phyloP scores from a whole-genome alignment of 352 stramenopile species.

The Phytophthora cryptogea region DNA sequence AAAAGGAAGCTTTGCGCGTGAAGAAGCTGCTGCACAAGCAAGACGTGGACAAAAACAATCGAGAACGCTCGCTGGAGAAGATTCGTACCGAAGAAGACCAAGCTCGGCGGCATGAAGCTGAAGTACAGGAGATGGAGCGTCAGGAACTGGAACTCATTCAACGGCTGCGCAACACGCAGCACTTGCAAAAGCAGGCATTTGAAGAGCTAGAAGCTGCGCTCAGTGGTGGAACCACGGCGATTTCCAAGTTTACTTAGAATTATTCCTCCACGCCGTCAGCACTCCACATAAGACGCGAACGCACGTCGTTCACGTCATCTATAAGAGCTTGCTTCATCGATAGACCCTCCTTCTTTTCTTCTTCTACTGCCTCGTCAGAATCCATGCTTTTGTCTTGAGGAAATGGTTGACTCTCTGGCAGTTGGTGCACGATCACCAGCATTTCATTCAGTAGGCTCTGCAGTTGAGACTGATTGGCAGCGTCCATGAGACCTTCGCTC shows the following conservation, averaged over 20 bases:
- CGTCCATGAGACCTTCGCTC: conserved; percentile 20
- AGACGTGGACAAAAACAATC: conserved; percentile 76
- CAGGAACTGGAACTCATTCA: conserved; percentile 85
- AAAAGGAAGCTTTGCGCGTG: conserved; percentile 67
- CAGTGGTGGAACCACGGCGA: conserved; percentile 37
- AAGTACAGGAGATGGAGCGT: conserved; percentile 85
- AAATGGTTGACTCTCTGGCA: conserved; percentile 2
- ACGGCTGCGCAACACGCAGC: conserved; percentile 80
- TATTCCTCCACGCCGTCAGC: conserved; percentile 5
- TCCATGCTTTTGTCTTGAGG: conserved; percentile 1
- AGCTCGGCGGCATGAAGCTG: conserved; percentile 55
- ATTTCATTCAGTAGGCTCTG: conserved; percentile 27
- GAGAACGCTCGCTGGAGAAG: conserved; percentile 65
- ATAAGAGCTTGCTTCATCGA: conserved; percentile 35
- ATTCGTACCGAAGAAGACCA: conserved; percentile 68
- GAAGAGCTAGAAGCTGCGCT: conserved; percentile 83
- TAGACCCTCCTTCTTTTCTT: conserved; percentile 1
- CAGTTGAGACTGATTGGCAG: conserved; percentile 21
- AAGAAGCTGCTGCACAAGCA: conserved; percentile 73
- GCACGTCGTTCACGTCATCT: conserved; percentile 23
- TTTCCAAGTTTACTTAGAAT: conserved; percentile 14
- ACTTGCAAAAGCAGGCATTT: conserved; percentile 85
- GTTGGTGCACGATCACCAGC: conserved; percentile 8
- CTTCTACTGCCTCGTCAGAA: background rate
- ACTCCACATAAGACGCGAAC: conserved; percentile 32